Percentiles rank a stretch among this genome's conserved stretches.
Evolutionary conservation across 2,329 filamentous ascomycete species (phyloP).

Genomic region (Phialemoniopsis sp.): DNA sequence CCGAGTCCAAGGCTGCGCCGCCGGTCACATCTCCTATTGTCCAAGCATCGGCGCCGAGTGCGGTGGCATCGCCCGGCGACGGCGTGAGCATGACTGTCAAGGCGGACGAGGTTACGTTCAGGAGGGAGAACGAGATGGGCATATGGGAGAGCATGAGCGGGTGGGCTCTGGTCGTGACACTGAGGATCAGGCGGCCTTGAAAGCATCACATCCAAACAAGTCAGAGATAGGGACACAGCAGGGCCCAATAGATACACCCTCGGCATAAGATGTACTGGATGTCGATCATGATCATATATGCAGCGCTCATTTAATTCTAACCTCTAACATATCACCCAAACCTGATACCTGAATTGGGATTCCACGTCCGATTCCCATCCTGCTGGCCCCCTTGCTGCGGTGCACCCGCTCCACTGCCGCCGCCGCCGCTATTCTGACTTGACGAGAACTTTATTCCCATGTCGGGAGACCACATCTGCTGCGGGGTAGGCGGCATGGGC

Average conservation of each 20-base stretch:
- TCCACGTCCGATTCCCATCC: slow-evolving; percentile 12
- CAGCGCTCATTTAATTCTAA: too few species aligned
- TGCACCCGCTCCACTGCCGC: slow-evolving; percentile 20
- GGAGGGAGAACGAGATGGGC: slow-evolving; percentile 46
- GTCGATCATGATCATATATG: too few species aligned
- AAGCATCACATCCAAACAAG: too few species aligned
- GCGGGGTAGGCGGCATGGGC: slow-evolving; percentile 38
- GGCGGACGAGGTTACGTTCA: slow-evolving; percentile 44
- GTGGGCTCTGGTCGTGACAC: slow-evolving; percentile 41
- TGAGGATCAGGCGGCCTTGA: slow-evolving; percentile 17
- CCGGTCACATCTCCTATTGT: too few species aligned
- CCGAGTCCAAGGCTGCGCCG: slow-evolving; percentile 6
- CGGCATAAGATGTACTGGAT: too few species aligned
- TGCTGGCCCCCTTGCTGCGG: slow-evolving; percentile 6
- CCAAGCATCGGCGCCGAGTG: too few species aligned
- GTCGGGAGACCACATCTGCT: slow-evolving; percentile 71
- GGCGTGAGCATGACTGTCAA: slow-evolving; percentile 32
- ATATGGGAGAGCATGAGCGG: slow-evolving; percentile 46
- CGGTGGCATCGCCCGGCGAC: too few species aligned
- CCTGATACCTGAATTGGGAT: slow-evolving; percentile 1
- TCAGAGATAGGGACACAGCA: too few species aligned
- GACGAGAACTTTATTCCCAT: slow-evolving; percentile 76
- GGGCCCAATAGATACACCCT: too few species aligned
- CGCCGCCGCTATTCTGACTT: too few species aligned
- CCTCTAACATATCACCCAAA: not conserved